A percentile compares a stretch with the other conserved stretches of the same genome.
Evolutionary conservation across 2,329 filamentous ascomycete genomes (phyloP).

Genomic region (Rutstroemia sp.): DNA sequence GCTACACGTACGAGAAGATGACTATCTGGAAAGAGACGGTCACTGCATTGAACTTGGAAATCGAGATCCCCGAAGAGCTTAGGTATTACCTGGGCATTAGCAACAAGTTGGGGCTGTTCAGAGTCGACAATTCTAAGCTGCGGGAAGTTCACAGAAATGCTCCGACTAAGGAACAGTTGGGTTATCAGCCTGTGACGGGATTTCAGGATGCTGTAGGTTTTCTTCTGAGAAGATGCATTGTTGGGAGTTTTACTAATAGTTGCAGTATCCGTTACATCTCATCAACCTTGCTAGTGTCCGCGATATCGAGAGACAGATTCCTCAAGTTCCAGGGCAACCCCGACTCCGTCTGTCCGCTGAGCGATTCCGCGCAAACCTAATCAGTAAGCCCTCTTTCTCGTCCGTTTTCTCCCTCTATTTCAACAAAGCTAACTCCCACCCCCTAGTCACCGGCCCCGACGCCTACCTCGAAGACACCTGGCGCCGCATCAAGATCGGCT

Average conservation of each 20-base stretch:
- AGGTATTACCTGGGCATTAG: conserved; percentile 58
- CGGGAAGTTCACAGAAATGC: conserved; percentile 55
- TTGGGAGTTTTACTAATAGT: conserved; percentile 14
- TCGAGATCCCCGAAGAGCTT: conserved; percentile 55
- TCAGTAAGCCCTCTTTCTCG: conserved; percentile 29
- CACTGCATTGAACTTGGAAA: conserved; percentile 47
- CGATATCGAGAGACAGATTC: conserved; percentile 50
- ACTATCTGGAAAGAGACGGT: conserved; percentile 56
- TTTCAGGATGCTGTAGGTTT: conserved; percentile 61
- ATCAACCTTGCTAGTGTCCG: conserved; percentile 58
- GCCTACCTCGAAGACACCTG: conserved; percentile 65
- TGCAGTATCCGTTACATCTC: conserved; percentile 61
- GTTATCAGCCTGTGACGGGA: conserved; percentile 57
- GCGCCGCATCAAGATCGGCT: conserved; percentile 48
- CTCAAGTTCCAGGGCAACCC: conserved; percentile 34
- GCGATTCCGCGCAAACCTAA: conserved; percentile 66
- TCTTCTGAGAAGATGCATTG: neutral
- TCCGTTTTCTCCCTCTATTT: neutral
- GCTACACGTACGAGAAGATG: conserved; percentile 54
- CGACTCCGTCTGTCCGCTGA: conserved; percentile 52
- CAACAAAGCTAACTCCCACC: neutral
- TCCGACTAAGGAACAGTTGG: conserved; percentile 48
- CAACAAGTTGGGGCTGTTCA: conserved; percentile 60
- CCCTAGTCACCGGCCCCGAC: conserved; percentile 45
- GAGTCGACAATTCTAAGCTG: conserved; percentile 50